Evolutionary conservation across 1,284 basidiomycete genomes (phyloP).

Genomic region (Kwoniella shivajii): DNA sequence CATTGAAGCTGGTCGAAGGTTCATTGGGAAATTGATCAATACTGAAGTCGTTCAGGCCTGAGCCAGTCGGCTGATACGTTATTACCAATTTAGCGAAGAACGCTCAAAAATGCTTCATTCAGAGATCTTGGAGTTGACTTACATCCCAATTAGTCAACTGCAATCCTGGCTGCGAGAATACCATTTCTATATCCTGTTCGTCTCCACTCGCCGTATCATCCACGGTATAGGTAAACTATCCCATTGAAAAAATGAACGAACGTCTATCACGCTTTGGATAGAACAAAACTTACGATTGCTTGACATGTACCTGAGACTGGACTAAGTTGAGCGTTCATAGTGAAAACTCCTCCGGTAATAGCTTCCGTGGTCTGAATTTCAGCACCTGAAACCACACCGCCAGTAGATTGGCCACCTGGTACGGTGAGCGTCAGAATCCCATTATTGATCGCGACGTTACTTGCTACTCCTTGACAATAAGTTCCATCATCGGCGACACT

Average conservation of each 20-base stretch:
- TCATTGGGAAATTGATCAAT: slow-evolving; percentile 13
- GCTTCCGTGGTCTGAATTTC: slow-evolving; percentile 1
- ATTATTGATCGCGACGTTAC: not conserved
- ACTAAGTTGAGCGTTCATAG: slow-evolving; percentile 4
- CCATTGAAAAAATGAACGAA: not conserved
- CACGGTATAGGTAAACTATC: slow-evolving; percentile 5
- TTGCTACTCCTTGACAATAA: not conserved
- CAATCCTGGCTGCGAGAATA: not conserved
- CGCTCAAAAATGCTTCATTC: not conserved
- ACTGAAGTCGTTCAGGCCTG: slow-evolving; percentile 4
- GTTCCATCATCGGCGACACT: slow-evolving; percentile 1
- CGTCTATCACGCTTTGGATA: not conserved
- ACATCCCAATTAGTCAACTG: slow-evolving; percentile 17
- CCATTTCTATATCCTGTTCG: slow-evolving; percentile 21
- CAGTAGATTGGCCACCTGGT: slow-evolving; percentile 6
- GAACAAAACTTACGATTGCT: slow-evolving; percentile 3
- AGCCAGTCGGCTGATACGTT: slow-evolving; percentile 4
- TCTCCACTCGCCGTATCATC: not conserved
- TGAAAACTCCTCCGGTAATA: slow-evolving; percentile 4
- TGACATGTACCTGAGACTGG: slow-evolving; percentile 5
- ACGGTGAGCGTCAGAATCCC: slow-evolving; percentile 3
- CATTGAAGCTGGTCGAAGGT: slow-evolving; percentile 14
- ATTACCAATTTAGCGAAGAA: not conserved
- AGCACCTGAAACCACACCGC: not conserved
- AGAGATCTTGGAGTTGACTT: too few species aligned